phyloP scores from a whole-genome alignment of 2,329 filamentous ascomycete genomes.

The Decorospora gaudefroyi region DNA sequence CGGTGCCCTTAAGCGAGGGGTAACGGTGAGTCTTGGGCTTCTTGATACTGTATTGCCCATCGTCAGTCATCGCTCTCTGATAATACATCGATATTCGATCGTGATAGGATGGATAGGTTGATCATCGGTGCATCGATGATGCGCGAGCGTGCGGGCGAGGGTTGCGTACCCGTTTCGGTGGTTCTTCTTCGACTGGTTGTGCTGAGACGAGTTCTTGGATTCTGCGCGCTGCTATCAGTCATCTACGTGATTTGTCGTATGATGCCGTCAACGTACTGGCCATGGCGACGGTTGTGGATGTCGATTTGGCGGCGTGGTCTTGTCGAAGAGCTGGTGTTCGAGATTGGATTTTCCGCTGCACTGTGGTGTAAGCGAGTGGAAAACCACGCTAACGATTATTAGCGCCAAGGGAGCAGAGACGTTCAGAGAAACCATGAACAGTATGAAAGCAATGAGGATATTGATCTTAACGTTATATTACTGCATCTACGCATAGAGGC shows the following conservation, averaged over 20 bases:
- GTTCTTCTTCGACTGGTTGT: conserved; percentile 98
- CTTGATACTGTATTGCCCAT: conserved; percentile 77
- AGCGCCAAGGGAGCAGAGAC: too few species aligned
- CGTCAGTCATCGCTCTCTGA: conserved; percentile 25
- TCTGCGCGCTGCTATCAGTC: conserved; percentile 60
- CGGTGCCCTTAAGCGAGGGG: conserved; percentile 96
- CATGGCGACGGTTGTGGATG: conserved; percentile 61
- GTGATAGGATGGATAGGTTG: neutral
- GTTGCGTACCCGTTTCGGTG: conserved; percentile 93
- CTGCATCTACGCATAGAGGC: too few species aligned
- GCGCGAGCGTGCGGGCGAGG: conserved; percentile 20
- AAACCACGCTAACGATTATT: conserved; percentile 15
- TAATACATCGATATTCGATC: neutral
- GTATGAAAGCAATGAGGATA: too few species aligned
- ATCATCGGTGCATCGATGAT: conserved; percentile 7
- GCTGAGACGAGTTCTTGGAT: conserved; percentile 99
- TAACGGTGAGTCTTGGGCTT: conserved; percentile 99
- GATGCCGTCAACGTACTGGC: conserved; percentile 62
- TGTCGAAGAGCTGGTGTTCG: conserved; percentile 30
- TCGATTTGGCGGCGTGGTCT: conserved; percentile 40
- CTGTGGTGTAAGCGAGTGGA: conserved; percentile 24
- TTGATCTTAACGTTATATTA: too few species aligned
- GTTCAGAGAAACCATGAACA: too few species aligned
- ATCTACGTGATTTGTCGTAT: neutral
- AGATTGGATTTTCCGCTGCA: conserved; percentile 15